Evolutionary conservation across 2,329 filamentous ascomycete species (phyloP).

Genomic region (Colletotrichum sp.): DNA sequence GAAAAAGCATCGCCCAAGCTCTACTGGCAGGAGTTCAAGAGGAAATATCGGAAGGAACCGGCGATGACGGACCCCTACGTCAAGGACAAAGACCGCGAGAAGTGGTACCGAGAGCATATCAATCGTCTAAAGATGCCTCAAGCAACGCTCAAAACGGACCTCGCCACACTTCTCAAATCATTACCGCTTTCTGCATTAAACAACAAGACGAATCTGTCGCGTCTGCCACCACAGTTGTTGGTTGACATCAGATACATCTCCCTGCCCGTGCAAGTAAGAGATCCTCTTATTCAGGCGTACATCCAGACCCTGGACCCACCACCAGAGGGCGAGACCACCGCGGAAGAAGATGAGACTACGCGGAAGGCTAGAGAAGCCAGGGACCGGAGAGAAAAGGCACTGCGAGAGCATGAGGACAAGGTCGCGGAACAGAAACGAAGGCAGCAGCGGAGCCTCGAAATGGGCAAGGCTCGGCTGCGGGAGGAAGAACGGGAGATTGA

Average conservation of each 20-base stretch:
- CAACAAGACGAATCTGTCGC: slow-evolving; percentile 57
- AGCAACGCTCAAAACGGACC: slow-evolving; percentile 71
- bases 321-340: slow-evolving; percentile 41
- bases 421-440: slow-evolving; percentile 69
- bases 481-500: slow-evolving; percentile 74
- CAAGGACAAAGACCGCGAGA: slow-evolving; percentile 79
- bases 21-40: slow-evolving; percentile 96
- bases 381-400: slow-evolving; percentile 67
- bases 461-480: slow-evolving; percentile 64
- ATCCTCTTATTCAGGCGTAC: slow-evolving; percentile 70
- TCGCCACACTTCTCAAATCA: slow-evolving; percentile 68
- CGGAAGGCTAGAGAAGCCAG: slow-evolving; percentile 55
- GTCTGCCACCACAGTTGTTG: slow-evolving; percentile 67
- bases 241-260: slow-evolving; percentile 74
- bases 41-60: slow-evolving; percentile 84
- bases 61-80: slow-evolving; percentile 79
- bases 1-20: slow-evolving; percentile 86
- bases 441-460: slow-evolving; percentile 63
- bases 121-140: slow-evolving; percentile 69
- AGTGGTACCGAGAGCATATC: slow-evolving; percentile 78
- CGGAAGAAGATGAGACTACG: slow-evolving; percentile 55
- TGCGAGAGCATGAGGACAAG: slow-evolving; percentile 58
- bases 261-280: slow-evolving; percentile 64
- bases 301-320: slow-evolving; percentile 68
- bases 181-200: slow-evolving; percentile 66